Percentiles rank a stretch among this genome's conserved stretches.
Conservation (phyloP, 2,329 filamentous ascomycete species). For the Paramyrothecium sp. region DNA sequence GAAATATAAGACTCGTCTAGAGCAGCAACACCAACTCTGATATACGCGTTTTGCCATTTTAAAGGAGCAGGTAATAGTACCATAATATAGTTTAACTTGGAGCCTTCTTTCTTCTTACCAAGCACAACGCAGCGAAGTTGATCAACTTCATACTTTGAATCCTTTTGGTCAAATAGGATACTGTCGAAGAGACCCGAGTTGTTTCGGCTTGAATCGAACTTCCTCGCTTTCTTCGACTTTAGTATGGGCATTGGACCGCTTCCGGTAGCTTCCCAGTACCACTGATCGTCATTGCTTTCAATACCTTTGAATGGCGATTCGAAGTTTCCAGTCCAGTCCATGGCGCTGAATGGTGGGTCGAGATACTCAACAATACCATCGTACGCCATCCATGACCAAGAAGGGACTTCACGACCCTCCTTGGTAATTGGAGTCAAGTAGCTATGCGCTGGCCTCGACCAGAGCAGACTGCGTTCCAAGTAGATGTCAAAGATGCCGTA, state of each 20-base stretch:
- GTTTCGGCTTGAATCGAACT: neutral
- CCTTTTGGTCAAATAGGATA: neutral
- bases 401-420: neutral
- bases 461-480: slow-evolving; percentile 3
- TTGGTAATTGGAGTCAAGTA: neutral
- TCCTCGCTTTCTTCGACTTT: neutral
- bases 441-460: neutral
- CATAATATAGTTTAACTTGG: no score
- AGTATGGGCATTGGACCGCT: neutral
- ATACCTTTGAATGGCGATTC: neutral
- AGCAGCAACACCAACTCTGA: no score
- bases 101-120: neutral
- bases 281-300: neutral
- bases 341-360: neutral
- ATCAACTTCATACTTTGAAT: neutral
- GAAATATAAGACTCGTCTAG: no score
- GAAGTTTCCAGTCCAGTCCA: slow-evolving; percentile 5
- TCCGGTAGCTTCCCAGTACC: neutral
- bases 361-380: neutral
- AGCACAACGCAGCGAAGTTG: neutral
- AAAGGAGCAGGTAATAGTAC: no score
- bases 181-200: neutral
- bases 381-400: slow-evolving; percentile 4
- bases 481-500: slow-evolving; percentile 28
- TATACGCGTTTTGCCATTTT: no score